Evolutionary conservation across 2,329 filamentous ascomycete species (phyloP), one percentile per base, ranked within the genome.

Genomic region (Lasiodiplodia sp.): DNA sequence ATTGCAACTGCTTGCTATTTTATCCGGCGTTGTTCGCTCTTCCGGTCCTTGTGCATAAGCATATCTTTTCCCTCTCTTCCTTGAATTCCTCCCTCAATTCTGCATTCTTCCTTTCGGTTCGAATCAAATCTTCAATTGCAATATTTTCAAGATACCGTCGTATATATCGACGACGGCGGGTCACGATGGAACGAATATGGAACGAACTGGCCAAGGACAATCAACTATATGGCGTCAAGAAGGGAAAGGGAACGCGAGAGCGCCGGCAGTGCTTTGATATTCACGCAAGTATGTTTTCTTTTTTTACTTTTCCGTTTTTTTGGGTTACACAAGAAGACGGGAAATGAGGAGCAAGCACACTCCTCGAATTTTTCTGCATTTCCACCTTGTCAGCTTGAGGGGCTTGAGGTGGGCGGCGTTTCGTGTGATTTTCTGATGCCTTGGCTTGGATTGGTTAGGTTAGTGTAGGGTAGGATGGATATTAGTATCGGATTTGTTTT

Each of bases 371-470:
- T 23, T 8, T 51, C 49, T 63, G 58, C 58, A 63, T 63, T 34
- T 63, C 58, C 58, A 63, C 40, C 40, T n/a, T 10, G 23, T 25
- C 23, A 18, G 40, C 25, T 49, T 23, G 58, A 25, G 11, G 18
- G 38, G 21, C 25, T 12, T 5, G 28, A 37, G 58, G 57, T 49
- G 58, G 56, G 18, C 14, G 55, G 55, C 55, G 55, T 57, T 63
- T 16, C n/a, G 5, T 21, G 7, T 37, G 53, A 12, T 28, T 40
- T 28, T n/a, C 16, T 47, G 21, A 25, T 60, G 12, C 14, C 18
- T 25, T 25, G 18, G n/a, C 21, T 34, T 7, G 40, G 12, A n/a
- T n/a, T 12, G 25, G 23, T 51, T 60, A 47, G 58, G 6, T 4
- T 51, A 49, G 53, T 28, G 28, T 56, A 56, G 53, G 55, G 10